phyloP scores from a whole-genome alignment of 2,329 filamentous ascomycete species.

The Aspergillus sp. region DNA sequence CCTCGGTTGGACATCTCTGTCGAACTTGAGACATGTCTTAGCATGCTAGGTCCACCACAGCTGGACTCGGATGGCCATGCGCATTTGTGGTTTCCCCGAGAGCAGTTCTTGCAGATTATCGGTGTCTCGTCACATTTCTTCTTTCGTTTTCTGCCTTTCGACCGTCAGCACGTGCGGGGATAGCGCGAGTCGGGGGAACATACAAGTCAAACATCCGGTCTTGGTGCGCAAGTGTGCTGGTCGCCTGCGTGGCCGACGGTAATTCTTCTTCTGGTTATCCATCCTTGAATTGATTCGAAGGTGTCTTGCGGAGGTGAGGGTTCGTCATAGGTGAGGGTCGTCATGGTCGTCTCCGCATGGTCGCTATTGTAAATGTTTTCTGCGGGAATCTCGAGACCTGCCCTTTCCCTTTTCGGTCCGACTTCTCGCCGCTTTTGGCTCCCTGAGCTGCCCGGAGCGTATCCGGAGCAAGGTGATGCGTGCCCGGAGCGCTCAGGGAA shows the following conservation, averaged over 20 bases:
- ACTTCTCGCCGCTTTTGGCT: too few relatives aligned
- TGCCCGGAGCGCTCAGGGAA: too few relatives aligned
- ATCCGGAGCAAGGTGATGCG: too few relatives aligned
- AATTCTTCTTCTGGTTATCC: constrained; percentile 1
- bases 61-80: constrained; percentile 8
- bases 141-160: constrained; percentile 15
- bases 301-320: too few relatives aligned
- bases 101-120: constrained; percentile 13
- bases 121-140: constrained; percentile 22
- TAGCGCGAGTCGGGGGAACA: neutral
- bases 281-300: too few relatives aligned
- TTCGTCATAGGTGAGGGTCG: too few relatives aligned
- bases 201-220: constrained; percentile 22
- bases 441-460: too few relatives aligned
- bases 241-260: constrained; percentile 16
- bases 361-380: too few relatives aligned
- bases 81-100: constrained; percentile 8
- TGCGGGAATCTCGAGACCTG: too few relatives aligned
- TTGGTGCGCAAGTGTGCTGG: constrained; percentile 22
- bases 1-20: neutral
- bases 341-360: too few relatives aligned
- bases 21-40: neutral
- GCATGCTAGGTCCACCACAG: neutral
- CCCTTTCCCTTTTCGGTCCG: too few relatives aligned
- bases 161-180: neutral